Conservation (phyloP, 2,329 filamentous ascomycete genomes). For the Pestalotiopsis sp. region DNA sequence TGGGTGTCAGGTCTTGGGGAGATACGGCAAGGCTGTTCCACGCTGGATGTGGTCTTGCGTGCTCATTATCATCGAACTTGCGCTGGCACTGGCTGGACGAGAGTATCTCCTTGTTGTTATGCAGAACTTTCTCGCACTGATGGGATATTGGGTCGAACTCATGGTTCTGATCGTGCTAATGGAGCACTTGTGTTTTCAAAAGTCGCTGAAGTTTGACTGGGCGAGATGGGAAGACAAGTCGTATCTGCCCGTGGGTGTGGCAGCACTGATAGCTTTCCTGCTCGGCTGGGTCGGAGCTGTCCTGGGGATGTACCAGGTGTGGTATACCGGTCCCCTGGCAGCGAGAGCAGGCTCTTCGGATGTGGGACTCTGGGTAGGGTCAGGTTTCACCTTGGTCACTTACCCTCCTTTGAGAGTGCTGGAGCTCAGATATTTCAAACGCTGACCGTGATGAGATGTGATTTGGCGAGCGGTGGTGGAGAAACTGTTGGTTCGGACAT, state of each 20-base stretch:
- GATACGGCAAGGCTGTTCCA: constrained; percentile 59
- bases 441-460: constrained; percentile 7
- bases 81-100: constrained; percentile 66
- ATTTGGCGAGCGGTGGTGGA: too few species aligned
- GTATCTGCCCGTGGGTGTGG: constrained; percentile 64
- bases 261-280: constrained; percentile 63
- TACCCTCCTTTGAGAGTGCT: constrained; percentile 14
- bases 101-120: constrained; percentile 65
- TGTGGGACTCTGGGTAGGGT: constrained; percentile 14
- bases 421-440: constrained; percentile 15
- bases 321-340: constrained; percentile 65
- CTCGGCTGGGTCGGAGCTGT: constrained; percentile 68
- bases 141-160: constrained; percentile 66
- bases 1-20: constrained; percentile 69
- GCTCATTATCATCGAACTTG: constrained; percentile 55
- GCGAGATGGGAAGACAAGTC: constrained; percentile 59
- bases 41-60: constrained; percentile 68
- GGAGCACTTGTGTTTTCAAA: constrained; percentile 66
- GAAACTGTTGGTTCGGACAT: too few species aligned
- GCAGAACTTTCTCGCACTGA: constrained; percentile 69
- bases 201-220: constrained; percentile 59
- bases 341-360: constrained; percentile 14
- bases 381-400: constrained; percentile 6
- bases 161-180: constrained; percentile 55
- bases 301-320: constrained; percentile 70